Percentiles rank a stretch among this genome's conserved stretches.
Conservation (phyloP, 177 flowering plant species). For the Vitis hybrid region DNA sequence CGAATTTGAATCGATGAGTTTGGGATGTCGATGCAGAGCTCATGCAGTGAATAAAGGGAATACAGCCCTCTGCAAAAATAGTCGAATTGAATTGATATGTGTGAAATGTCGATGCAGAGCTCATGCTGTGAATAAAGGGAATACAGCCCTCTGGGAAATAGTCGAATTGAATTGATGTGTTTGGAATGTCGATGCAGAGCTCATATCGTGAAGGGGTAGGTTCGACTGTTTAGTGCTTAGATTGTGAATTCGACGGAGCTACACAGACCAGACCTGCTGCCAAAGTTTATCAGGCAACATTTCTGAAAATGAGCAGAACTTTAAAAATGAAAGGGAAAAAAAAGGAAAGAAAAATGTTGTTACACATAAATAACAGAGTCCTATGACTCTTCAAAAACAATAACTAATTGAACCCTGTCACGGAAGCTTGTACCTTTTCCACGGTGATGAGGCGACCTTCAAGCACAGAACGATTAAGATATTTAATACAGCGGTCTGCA, state of each 20-base stretch:
- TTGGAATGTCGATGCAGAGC: constrained; percentile 56
- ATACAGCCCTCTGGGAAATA: constrained; percentile 45
- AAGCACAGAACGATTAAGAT: constrained; percentile 62
- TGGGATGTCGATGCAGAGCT: constrained; percentile 45
- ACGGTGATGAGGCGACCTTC: constrained; percentile 69
- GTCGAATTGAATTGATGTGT: constrained; percentile 47
- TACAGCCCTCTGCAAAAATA: no score
- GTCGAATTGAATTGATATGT: no score
- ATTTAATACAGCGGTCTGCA: constrained; percentile 64
- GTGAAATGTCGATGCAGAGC: no score
- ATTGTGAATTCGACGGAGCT: constrained; percentile 57
- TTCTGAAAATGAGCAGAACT: constrained; percentile 31
- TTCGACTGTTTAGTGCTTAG: constrained; percentile 53
- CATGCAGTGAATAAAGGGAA: constrained; percentile 25
- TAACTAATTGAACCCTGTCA: neutral
- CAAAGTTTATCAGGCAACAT: constrained; percentile 56
- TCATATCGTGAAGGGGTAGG: constrained; percentile 45
- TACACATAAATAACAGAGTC: neutral
- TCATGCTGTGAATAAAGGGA: constrained; percentile 4
- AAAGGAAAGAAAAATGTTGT: neutral
- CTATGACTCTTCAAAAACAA: neutral
- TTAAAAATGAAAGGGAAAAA: constrained; percentile 5
- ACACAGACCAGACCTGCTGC: constrained; percentile 71
- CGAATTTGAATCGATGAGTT: constrained; percentile 36
- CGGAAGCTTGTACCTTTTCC: constrained; percentile 42